A percentile compares a stretch with the other conserved stretches of the same genome.
Evolutionary conservation across 1,284 basidiomycete genomes (phyloP).

Genomic region (Marasmius oreades): DNA sequence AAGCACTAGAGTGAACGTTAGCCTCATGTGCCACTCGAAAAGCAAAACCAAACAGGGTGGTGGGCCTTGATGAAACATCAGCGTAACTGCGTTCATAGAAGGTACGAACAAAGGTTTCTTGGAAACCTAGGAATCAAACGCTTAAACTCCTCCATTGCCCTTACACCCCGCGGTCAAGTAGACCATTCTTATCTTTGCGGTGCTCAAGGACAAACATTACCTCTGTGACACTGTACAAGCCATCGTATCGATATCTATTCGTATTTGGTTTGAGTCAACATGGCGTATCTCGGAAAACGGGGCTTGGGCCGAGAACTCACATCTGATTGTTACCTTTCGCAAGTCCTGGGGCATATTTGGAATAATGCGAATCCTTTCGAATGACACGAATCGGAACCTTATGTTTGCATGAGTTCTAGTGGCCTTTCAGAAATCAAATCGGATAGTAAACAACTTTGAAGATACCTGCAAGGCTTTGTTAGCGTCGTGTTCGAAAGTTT

Average conservation of each 20-base stretch:
- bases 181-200: background rate
- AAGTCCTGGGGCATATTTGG: slow-evolving; percentile 28
- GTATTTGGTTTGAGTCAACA: too few species aligned
- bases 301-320: too few species aligned
- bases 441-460: background rate
- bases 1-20: background rate
- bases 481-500: slow-evolving; percentile 27
- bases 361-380: background rate
- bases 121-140: too few species aligned
- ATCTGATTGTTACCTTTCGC: slow-evolving; percentile 24
- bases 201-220: slow-evolving; percentile 6
- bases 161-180: too few species aligned
- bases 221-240: slow-evolving; percentile 36
- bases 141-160: too few species aligned
- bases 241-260: slow-evolving; percentile 43
- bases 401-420: slow-evolving; percentile 27
- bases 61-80: too few species aligned
- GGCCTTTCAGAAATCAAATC: slow-evolving; percentile 10
- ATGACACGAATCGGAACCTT: background rate
- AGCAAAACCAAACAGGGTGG: too few species aligned
- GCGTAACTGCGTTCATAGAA: too few species aligned
- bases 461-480: slow-evolving; percentile 30
- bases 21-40: too few species aligned
- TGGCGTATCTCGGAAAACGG: too few species aligned
- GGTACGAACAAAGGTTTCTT: too few species aligned